Base-by-base conservation (phyloP, 805 yeast species). In the Wickerhamomyces bovis region DNA sequence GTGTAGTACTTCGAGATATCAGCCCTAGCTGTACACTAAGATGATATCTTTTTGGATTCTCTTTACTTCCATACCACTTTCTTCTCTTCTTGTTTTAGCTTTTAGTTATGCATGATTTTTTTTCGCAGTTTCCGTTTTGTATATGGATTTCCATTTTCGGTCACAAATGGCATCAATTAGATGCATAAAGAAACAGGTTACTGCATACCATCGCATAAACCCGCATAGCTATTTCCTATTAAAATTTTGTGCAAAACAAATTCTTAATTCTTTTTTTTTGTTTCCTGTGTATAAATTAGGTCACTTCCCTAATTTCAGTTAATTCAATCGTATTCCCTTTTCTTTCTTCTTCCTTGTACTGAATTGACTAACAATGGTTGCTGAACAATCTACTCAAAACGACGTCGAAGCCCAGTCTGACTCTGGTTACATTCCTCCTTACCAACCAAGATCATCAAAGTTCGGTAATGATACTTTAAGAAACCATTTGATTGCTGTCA, bases 401-500 rank as follows among this genome's bases (percentile, higher is more conserved):
- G 74, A 70, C 54, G 59, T 68, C 35, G 75, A 70, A 62, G 68
- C 69, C 49, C 70, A 66, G 59, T 67, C 71, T 11, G 63, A 61
- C 41, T 53, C 53, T 28, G 63, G 56, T 35, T 71, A 70, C 63
- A 62, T 71, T 45, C 68, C 75, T 36, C 72, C 71, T 42, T 61
- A 60, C 47, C 65, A 50, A 50, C 56, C 61, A 49, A 57, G 56
- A 53, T 62, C 64, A 46, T 53, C 62, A n/a, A 61, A 51, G 38
- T 72, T 75, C 36, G 67, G 75, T 36, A 56, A 62, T 33, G 78
- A 73, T 54, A 57, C 72, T 15, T 20, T 70, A 33, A 74, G 80
- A 62, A 82, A 83, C 69, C 87, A 83, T 57, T 55, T 76, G 42
- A 71, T 84, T 57, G 90, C 89, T n/a, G 72, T 75, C 31, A 66